Evolutionary conservation across 1,139 yeast genomes (phyloP), one percentile per base, ranked within the genome.

Genomic region (Hemisphaericaspora xylofermentans): DNA sequence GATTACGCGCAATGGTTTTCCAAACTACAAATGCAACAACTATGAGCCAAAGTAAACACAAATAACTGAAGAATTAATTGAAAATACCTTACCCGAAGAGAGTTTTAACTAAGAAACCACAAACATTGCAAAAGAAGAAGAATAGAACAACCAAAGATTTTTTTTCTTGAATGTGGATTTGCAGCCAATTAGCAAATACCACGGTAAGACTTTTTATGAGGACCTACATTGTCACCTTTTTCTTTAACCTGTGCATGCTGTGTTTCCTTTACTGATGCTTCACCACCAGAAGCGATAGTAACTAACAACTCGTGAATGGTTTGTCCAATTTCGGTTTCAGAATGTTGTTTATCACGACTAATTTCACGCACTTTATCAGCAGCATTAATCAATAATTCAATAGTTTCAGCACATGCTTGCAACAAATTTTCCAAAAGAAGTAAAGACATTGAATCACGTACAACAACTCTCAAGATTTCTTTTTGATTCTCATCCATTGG

Each of bases 401-500:
- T 68, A 33, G 78, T 73, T 34, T 68, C 69, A 42, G 81, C 73
- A 41, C 84, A 74, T 56, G 85, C 95, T 45, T 68, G 69, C 76
- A 88, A 74, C 54, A 88, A 71, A 57, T 82, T 78, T 53, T 85
- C 88, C 41, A 89, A 71, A 54, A 89, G 67, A 58, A 85, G 89
- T 50, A 84, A 71, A 26, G 86, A 74, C 58, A 89, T 66, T 37
- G 84, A 81, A 52, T 77, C 78, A 54, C 95, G 78, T 38, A 88
- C 91, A 24, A 89, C 97, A 18, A 89, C 89, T 58, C 97, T 78
- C 50, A 89, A 71, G 43, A 88, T 84, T 61, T 89, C 96, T 43
- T 60, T 68, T 16, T 74, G 74, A 15, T 56, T 56, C 46, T 69
- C 76, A 45, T 59, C 56, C 22, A 86, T 82, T 26, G 96, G 95